These are phyloP conservation scores for Colletotrichum theobromicola DNA, from an alignment of 2,329 filamentous ascomycete species.

Conservation along the genomic window DNA sequence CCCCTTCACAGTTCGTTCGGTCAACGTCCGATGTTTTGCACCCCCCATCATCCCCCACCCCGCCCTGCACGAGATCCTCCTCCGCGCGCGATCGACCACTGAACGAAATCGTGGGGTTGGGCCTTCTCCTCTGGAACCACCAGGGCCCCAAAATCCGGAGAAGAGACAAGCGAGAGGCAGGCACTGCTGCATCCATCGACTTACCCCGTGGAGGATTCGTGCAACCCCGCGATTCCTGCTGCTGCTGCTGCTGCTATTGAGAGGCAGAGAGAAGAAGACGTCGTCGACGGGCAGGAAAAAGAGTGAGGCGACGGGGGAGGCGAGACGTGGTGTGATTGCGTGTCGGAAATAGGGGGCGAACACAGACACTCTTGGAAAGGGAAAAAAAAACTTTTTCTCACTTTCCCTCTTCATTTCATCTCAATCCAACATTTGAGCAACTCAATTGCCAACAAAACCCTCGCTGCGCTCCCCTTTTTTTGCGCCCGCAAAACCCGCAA, in stretches of 20 bases:
- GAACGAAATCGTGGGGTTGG: slow-evolving; percentile 19
- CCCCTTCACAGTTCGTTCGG: not conserved
- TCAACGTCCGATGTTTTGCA: slow-evolving; percentile 16
- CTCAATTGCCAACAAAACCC: not conserved
- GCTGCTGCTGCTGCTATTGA: not conserved
- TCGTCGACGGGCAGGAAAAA: not conserved
- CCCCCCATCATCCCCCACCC: not conserved
- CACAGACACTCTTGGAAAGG: not conserved
- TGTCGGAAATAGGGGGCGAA: not conserved
- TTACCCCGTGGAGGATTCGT: slow-evolving; percentile 5
- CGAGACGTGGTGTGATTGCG: not conserved
- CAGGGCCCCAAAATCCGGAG: slow-evolving; percentile 8
- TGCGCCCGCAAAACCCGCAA: not conserved
- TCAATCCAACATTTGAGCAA: not conserved
- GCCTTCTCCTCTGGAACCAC: not conserved
- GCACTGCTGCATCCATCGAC: not conserved
- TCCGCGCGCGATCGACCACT: slow-evolving; percentile 7
- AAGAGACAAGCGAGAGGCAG: not conserved
- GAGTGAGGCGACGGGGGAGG: not conserved
- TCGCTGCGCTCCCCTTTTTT: not conserved
- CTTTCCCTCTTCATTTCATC: not conserved
- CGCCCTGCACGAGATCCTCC: slow-evolving; percentile 3
- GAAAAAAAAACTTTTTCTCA: not conserved
- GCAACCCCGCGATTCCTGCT: not conserved
- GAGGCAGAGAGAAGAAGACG: not conserved